These are phyloP conservation scores for Camellia lanceoleosa DNA, from an alignment of 148 eudicot species.

Conservation along the genomic window DNA sequence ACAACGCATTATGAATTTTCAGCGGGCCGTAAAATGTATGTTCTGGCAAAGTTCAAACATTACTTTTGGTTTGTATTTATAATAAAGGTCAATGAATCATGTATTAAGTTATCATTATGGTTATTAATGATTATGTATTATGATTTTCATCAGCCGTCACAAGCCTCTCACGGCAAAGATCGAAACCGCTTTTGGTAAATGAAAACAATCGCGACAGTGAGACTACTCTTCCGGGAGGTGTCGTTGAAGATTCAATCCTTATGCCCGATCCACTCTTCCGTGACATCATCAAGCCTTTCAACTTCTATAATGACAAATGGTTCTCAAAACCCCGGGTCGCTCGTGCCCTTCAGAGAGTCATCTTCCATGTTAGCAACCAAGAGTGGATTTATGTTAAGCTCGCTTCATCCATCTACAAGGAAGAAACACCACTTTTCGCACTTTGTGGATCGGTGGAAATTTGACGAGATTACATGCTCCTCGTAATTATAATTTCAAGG, in stretches of 20 bases:
- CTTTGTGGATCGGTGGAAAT: slow-evolving; percentile 56
- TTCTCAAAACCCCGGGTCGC: slow-evolving; percentile 50
- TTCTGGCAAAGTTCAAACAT: not conserved
- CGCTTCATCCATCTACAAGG: slow-evolving; percentile 35
- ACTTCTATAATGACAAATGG: slow-evolving; percentile 43
- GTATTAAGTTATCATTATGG: not conserved
- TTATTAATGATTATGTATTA: not conserved
- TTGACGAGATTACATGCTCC: slow-evolving; percentile 72
- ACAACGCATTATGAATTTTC: slow-evolving; percentile 4
- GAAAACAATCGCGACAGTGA: slow-evolving; percentile 61
- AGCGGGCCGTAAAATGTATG: not conserved
- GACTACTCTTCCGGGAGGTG: slow-evolving; percentile 85
- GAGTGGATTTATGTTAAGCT: slow-evolving; percentile 34
- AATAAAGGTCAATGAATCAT: not conserved
- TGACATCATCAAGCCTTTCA: slow-evolving; percentile 49
- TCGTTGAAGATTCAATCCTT: slow-evolving; percentile 79
- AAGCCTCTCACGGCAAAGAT: slow-evolving; percentile 93
- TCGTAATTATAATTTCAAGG: slow-evolving; percentile 65
- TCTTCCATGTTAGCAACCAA: slow-evolving; percentile 34
- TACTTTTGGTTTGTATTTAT: not conserved
- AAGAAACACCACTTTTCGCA: slow-evolving; percentile 60
- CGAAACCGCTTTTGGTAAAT: slow-evolving; percentile 65
- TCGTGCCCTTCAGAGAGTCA: slow-evolving; percentile 46
- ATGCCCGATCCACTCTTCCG: slow-evolving; percentile 98
- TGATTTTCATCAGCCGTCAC: slow-evolving; percentile 63